These are phyloP conservation scores for Phlyctochytrium bullatum DNA, from an alignment of 192 early-diverging fungal species.

Conservation along the genomic window DNA sequence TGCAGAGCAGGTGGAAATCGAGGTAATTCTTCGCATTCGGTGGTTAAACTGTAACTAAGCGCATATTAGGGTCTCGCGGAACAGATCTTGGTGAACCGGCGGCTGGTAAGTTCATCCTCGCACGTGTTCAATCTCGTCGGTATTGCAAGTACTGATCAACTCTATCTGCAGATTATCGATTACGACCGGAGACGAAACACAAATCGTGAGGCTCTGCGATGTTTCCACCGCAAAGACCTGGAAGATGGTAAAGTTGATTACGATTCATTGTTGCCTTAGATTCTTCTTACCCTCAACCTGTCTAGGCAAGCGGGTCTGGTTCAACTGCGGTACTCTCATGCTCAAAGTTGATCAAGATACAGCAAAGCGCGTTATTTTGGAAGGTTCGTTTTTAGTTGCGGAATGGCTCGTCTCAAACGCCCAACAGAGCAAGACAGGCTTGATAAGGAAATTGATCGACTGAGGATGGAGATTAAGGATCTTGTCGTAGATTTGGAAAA, in stretches of 20 bases:
- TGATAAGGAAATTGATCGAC: conserved; percentile 28
- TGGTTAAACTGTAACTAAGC: not conserved
- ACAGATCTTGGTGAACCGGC: conserved; percentile 33
- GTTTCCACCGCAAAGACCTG: conserved; percentile 18
- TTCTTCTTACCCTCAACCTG: not conserved
- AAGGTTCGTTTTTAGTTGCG: not conserved
- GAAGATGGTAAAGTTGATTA: conserved; percentile 12
- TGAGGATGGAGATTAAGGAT: conserved; percentile 23
- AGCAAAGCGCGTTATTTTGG: conserved; percentile 18
- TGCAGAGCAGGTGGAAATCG: conserved; percentile 11
- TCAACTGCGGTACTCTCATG: conserved; percentile 32
- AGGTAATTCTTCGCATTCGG: not conserved
- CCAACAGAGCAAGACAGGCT: conserved; percentile 26
- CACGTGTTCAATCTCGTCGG: not conserved
- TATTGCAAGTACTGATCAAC: conserved; percentile 3
- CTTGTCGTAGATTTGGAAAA: conserved; percentile 21
- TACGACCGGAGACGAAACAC: conserved; percentile 36
- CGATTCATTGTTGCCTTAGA: too few relatives aligned
- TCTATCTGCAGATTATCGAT: conserved; percentile 23
- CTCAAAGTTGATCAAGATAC: conserved; percentile 29
- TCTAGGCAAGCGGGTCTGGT: conserved; percentile 24
- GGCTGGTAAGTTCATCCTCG: conserved; percentile 17
- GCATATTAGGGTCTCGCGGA: conserved; percentile 32
- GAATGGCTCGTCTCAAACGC: not conserved
- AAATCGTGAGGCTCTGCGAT: conserved; percentile 32